A percentile compares a stretch with the other conserved stretches of the same genome.
phyloP scores from a whole-genome alignment of 441 rosid species.

The Iberis amara region DNA sequence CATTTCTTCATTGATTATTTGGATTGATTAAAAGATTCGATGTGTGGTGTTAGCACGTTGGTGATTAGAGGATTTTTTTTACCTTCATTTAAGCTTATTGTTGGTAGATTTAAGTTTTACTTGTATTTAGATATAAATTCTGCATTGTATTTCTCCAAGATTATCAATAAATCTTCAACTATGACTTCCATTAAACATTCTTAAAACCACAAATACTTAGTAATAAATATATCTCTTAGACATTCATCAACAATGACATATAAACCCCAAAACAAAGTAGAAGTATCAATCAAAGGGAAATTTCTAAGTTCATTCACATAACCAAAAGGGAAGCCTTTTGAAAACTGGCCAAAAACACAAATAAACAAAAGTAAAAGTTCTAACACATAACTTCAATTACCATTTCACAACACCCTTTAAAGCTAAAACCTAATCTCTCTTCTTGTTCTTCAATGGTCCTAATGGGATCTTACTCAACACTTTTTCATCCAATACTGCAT shows the following conservation, averaged over 20 bases:
- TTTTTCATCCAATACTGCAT: conserved; percentile 46
- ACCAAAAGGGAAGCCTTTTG: conserved; percentile 21
- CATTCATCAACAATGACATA: conserved; percentile 16
- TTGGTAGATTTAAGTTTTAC: too few relatives aligned
- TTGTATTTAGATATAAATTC: too few relatives aligned
- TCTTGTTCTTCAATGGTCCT: conserved; percentile 43
- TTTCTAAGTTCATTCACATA: conserved; percentile 28
- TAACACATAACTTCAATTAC: conserved; percentile 12
- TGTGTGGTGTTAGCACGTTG: too few relatives aligned
- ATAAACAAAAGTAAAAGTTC: conserved; percentile 1
- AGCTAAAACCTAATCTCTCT: conserved; percentile 34
- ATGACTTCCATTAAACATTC: neutral
- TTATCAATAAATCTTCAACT: too few relatives aligned
- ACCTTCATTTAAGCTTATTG: too few relatives aligned
- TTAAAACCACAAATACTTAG: neutral
- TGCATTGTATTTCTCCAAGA: too few relatives aligned
- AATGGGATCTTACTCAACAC: conserved; percentile 47
- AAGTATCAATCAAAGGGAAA: conserved; percentile 8
- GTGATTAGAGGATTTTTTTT: too few relatives aligned
- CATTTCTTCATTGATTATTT: too few relatives aligned
- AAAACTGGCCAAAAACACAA: conserved; percentile 14
- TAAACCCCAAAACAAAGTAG: conserved; percentile 7
- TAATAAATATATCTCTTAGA: conserved; percentile 15
- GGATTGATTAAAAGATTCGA: too few relatives aligned
- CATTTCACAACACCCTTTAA: conserved; percentile 29